These are phyloP conservation scores for Penstemon davidsonii DNA, from an alignment of 257 asterid genomes.

Conservation along the genomic window DNA sequence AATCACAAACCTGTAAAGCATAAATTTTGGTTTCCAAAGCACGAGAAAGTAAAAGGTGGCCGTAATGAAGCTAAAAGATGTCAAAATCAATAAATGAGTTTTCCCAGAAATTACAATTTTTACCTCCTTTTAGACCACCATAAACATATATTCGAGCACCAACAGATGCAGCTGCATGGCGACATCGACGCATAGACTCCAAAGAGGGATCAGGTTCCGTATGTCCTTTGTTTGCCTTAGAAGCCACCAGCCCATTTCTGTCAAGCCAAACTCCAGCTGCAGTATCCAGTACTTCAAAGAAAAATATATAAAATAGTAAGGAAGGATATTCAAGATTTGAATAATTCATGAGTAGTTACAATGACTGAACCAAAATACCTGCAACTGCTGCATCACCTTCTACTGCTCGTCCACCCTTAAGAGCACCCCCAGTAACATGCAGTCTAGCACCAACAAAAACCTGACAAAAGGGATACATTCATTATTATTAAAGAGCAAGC, in stretches of 20 bases:
- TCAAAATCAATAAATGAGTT: conserved; percentile 20
- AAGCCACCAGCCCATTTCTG: conserved; percentile 81
- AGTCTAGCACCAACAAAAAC: conserved; percentile 97
- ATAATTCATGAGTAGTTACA: conserved; percentile 12
- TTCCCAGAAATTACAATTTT: conserved; percentile 21
- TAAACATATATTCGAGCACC: conserved; percentile 79
- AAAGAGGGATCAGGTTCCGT: conserved; percentile 65
- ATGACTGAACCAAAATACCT: conserved; percentile 52
- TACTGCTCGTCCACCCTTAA: conserved; percentile 95
- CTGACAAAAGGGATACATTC: conserved; percentile 43
- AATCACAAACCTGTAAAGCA: conserved; percentile 11
- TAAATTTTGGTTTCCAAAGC: conserved; percentile 20
- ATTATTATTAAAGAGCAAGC: not conserved
- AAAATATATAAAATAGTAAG: conserved; percentile 34
- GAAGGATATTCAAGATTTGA: conserved; percentile 12
- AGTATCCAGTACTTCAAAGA: conserved; percentile 82
- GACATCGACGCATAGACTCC: conserved; percentile 91
- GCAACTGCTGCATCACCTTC: conserved; percentile 91
- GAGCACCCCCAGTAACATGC: conserved; percentile 98
- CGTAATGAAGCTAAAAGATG: conserved; percentile 15
- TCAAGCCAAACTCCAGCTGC: conserved; percentile 99
- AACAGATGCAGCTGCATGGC: conserved; percentile 99
- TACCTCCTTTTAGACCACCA: conserved; percentile 98
- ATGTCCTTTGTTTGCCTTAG: conserved; percentile 65
- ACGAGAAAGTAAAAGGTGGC: not conserved